Evolutionary conservation across 2,329 filamentous ascomycete species (phyloP).

Genomic region (Cryphonectria naterciae): DNA sequence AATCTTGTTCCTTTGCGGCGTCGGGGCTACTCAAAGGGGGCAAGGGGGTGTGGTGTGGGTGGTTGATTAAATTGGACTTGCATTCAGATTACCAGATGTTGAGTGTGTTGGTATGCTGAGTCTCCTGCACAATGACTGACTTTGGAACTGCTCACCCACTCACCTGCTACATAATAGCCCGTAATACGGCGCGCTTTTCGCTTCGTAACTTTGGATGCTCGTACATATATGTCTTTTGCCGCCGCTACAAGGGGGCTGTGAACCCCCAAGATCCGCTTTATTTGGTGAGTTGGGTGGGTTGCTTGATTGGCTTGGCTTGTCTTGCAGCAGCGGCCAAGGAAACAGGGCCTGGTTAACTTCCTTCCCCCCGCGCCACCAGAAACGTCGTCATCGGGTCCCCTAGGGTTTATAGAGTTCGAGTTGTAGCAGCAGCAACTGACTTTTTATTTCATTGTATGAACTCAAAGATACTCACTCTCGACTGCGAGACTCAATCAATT

Average conservation of each 20-base stretch:
- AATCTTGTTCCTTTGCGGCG: conserved; percentile 1
- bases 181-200: not conserved
- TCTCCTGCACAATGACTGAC: not conserved
- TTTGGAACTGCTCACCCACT: not conserved
- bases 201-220: not conserved
- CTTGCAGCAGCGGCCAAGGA: not conserved
- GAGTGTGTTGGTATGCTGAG: not conserved
- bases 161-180: not conserved
- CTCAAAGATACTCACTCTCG: not conserved
- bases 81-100: not conserved
- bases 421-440: not conserved
- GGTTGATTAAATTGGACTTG: conserved; percentile 10
- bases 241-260: not conserved
- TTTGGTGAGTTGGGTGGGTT: not conserved
- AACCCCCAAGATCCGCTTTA: conserved; percentile 1
- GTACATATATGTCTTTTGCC: not conserved
- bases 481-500: not conserved
- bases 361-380: not conserved
- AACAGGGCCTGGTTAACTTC: not conserved
- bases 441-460: too few species aligned
- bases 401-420: not conserved
- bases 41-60: too few species aligned
- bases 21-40: conserved; percentile 1
- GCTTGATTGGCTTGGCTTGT: conserved; percentile 10
- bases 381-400: conserved; percentile 14